Base-by-base conservation (phyloP, 2,329 filamentous ascomycete genomes). In the Podosphaera aphanis region DNA sequence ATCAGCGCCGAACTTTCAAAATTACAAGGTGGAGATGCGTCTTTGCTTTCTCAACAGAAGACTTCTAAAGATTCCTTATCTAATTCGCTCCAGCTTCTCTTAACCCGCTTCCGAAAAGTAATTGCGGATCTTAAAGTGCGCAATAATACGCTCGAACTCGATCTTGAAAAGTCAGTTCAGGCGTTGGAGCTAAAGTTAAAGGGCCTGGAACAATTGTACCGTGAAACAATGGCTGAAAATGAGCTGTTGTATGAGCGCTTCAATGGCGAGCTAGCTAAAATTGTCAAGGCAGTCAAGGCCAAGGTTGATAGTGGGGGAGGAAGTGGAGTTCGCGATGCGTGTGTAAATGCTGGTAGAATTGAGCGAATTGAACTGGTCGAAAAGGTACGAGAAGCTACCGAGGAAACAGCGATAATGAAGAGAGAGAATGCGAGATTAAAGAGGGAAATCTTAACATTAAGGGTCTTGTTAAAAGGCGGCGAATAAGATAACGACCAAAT, bases 241-340 rank as follows among this genome's bases (percentile, higher is more conserved):
- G 86, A 94, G 63, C 73, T 88, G 25, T 67, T 95, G 46, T 94
- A 94, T 61, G 81, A 88, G 52, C 79, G 78, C 49, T 93, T 94
- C 66, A 93, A 94, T 56, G 73, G 76, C n/a, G 88, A 94, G 63
- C 65, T 95, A 42, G 79, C 74, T 54, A 84, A 81, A 64, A 82
- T 94, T 49, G 69, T 85, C 38, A 79, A 75, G 59, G 82, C 79
- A 36, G 69, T 90, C 42, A 75, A 74, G 59, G 73, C 73, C 49
- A 79, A 78, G 52, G 73, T 74, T 3, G 42, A 44, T 16, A 25
- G n/a, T 10, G 18, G 20, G 1, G 21, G n/a, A 33, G n/a, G 5
- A 13, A 15, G 13, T 33, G 16, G 11, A 23, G 11, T n/a, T 15
- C 10, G 29, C 11, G 20, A 4, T 21, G 6, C 18, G 13, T 5